A percentile compares a stretch with the other conserved stretches of the same genome.
Evolutionary conservation across 2,329 filamentous ascomycete species (phyloP).

Genomic region (Fusarium beomiforme): DNA sequence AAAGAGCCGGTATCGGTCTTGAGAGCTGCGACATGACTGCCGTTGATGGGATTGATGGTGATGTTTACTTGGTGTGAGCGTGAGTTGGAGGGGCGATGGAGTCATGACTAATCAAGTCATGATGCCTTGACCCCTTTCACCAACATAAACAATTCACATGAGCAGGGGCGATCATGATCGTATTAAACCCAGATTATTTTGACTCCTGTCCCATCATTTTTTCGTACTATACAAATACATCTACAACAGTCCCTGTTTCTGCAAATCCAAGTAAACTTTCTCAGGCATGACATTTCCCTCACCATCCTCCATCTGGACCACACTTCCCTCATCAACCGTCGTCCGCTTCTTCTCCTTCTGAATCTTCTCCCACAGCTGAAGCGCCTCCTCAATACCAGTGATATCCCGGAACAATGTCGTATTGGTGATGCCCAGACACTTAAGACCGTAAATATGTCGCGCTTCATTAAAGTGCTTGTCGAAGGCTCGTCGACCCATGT

Average conservation of each 20-base stretch:
- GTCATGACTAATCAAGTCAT: constrained; percentile 38
- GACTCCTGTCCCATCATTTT: neutral
- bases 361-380: constrained; percentile 92
- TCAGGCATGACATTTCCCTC: constrained; percentile 99
- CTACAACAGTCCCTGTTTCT: constrained; percentile 87
- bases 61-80: constrained; percentile 31
- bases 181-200: neutral
- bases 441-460: constrained; percentile 90
- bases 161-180: neutral
- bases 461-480: constrained; percentile 99
- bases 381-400: constrained; percentile 87
- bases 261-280: constrained; percentile 95
- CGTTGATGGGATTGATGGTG: neutral
- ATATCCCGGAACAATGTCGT: constrained; percentile 94
- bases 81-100: constrained; percentile 38
- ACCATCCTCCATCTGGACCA: constrained; percentile 98
- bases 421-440: constrained; percentile 93
- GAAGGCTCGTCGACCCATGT: constrained; percentile 94
- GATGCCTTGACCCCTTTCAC: constrained; percentile 12
- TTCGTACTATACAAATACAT: constrained; percentile 19
- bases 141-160: neutral
- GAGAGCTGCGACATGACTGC: constrained; percentile 53
- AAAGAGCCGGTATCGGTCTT: constrained; percentile 83
- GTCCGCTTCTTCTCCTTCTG: constrained; percentile 84
- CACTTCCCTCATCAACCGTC: constrained; percentile 78